Evolutionary conservation across 371 early-diverging fungal genomes (phyloP).

Genomic region (Mucor irregularis): DNA sequence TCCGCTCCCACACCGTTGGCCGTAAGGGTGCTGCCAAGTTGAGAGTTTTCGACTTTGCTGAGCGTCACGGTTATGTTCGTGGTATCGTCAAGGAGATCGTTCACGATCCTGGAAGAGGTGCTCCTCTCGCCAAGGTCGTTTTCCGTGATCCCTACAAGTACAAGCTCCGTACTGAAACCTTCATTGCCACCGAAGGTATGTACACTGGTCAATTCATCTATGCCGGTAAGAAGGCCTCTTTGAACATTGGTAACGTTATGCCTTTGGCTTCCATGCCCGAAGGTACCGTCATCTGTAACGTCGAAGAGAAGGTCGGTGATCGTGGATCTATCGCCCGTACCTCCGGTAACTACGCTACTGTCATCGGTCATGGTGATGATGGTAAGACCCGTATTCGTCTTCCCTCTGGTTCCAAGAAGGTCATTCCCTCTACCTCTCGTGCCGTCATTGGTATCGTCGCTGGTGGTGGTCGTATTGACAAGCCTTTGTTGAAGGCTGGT

Average conservation of each 20-base stretch:
- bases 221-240: conserved; percentile 98
- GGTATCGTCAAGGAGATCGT: conserved; percentile 99
- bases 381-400: conserved; percentile 96
- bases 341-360: conserved; percentile 98
- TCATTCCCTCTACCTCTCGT: conserved; percentile 88
- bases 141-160: conserved; percentile 70
- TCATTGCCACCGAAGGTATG: conserved; percentile 99
- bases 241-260: conserved; percentile 96
- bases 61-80: conserved; percentile 96
- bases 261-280: conserved; percentile 97
- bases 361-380: conserved; percentile 99
- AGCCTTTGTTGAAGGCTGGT: conserved; percentile 99
- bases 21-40: conserved; percentile 97
- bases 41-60: conserved; percentile 93
- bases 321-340: conserved; percentile 98
- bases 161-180: conserved; percentile 88
- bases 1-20: conserved; percentile 94
- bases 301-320: conserved; percentile 97
- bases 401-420: conserved; percentile 99
- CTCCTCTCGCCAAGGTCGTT: conserved; percentile 94
- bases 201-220: conserved; percentile 99
- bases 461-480: conserved; percentile 99
- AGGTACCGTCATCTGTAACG: conserved; percentile 98
- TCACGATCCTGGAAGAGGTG: conserved; percentile 99
- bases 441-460: conserved; percentile 99